Conservation (phyloP, 2,329 filamentous ascomycete species). For the Cladosporium phlei region DNA sequence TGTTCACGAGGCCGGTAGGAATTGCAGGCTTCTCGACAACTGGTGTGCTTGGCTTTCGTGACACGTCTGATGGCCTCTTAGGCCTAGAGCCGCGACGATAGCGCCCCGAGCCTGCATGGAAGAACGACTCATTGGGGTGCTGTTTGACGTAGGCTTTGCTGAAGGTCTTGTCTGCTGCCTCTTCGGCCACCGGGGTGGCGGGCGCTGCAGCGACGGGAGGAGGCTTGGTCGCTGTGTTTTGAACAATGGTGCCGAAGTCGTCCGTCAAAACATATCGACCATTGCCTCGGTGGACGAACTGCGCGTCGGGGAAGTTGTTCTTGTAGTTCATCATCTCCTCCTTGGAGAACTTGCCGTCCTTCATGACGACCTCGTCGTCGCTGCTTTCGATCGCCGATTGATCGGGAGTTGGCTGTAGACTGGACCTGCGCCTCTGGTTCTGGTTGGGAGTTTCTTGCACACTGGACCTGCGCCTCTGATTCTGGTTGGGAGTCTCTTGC, state of each 20-base stretch:
- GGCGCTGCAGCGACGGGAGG: too few relatives aligned
- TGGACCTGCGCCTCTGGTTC: background rate
- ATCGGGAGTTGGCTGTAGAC: background rate
- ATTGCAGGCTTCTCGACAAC: background rate
- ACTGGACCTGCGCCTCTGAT: too few relatives aligned
- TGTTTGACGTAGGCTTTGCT: constrained; percentile 23
- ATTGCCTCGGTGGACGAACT: constrained; percentile 13
- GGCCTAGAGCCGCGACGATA: constrained; percentile 23
- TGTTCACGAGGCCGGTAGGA: constrained; percentile 16
- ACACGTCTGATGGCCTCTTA: background rate
- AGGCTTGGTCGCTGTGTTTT: background rate
- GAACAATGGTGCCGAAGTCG: constrained; percentile 1
- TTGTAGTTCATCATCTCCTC: constrained; percentile 12
- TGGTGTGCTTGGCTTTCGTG: background rate
- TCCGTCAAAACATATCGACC: constrained; percentile 15
- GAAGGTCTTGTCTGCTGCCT: constrained; percentile 21
- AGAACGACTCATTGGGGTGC: constrained; percentile 26
- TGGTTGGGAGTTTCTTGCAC: too few relatives aligned
- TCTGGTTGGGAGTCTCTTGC: background rate
- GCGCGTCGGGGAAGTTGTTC: constrained; percentile 11
- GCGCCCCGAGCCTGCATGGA: constrained; percentile 27
- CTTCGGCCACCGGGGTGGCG: too few relatives aligned
- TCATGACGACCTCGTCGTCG: constrained; percentile 4
- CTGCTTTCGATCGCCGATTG: constrained; percentile 9
- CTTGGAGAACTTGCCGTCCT: constrained; percentile 10